Percentiles rank a stretch among this genome's conserved stretches.
Conservation (phyloP, 345 rosid species). For the Citrus glauca region DNA sequence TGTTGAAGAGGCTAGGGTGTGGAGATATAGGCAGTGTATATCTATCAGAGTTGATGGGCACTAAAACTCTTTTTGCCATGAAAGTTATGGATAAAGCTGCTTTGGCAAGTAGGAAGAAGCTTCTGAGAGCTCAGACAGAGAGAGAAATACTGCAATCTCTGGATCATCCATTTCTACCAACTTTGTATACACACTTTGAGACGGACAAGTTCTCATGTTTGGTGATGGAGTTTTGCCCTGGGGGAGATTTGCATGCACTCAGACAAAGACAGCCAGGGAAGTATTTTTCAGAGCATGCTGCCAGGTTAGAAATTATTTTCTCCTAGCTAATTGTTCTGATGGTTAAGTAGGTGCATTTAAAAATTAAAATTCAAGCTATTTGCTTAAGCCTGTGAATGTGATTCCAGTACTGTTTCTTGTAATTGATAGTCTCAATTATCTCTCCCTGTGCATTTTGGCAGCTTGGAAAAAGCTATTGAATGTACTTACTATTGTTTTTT, state of each 20-base stretch:
- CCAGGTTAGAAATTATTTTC: conserved; percentile 43
- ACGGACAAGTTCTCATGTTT: conserved; percentile 73
- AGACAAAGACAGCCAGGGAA: conserved; percentile 86
- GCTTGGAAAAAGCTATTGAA: background rate
- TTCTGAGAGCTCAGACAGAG: conserved; percentile 82
- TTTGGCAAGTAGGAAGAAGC: conserved; percentile 82
- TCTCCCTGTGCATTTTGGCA: background rate
- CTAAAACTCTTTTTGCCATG: conserved; percentile 65
- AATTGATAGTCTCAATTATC: background rate
- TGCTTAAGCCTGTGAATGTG: background rate
- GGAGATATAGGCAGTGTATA: conserved; percentile 90
- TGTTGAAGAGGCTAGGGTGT: conserved; percentile 56
- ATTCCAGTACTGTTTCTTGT: background rate
- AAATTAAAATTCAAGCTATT: background rate
- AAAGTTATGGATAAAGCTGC: conserved; percentile 79
- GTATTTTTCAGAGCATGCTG: conserved; percentile 84
- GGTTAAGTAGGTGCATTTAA: background rate
- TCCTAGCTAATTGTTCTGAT: background rate
- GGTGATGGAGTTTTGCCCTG: conserved; percentile 99
- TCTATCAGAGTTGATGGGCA: conserved; percentile 76
- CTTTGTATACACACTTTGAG: conserved; percentile 82
- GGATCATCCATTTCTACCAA: conserved; percentile 91
- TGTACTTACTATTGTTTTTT: background rate
- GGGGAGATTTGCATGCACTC: conserved; percentile 83
- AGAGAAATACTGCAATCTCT: conserved; percentile 79